phyloP scores from a whole-genome alignment of 148 eudicot genomes.

The Polygonum maritimum region DNA sequence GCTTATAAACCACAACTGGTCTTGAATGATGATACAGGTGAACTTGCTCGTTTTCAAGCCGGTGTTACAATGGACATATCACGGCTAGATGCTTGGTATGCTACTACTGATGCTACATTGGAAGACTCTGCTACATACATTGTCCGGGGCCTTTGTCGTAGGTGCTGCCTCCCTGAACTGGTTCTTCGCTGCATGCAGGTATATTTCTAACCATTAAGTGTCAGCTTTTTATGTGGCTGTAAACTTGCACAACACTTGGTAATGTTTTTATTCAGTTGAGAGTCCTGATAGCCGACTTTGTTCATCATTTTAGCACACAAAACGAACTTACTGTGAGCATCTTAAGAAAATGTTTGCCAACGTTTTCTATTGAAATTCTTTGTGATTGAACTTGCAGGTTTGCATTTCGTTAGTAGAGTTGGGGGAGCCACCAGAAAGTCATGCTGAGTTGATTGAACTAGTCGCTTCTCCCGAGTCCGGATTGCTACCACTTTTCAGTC shows the following conservation, averaged over 20 bases:
- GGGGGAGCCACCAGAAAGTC: slow-evolving; percentile 49
- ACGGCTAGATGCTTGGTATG: slow-evolving; percentile 84
- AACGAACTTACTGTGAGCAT: background rate
- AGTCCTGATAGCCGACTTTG: background rate
- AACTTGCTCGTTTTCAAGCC: slow-evolving; percentile 82
- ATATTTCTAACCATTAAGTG: background rate
- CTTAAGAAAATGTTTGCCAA: background rate
- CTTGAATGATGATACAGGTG: slow-evolving; percentile 38
- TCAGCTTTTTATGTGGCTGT: background rate
- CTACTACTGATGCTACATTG: slow-evolving; percentile 40
- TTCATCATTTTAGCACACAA: background rate
- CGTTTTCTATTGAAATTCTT: background rate
- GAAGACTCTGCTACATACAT: slow-evolving; percentile 79
- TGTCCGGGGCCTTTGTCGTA: slow-evolving; percentile 76
- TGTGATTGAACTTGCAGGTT: slow-evolving; percentile 33
- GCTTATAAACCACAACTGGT: background rate
- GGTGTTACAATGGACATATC: slow-evolving; percentile 97
- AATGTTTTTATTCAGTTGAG: background rate
- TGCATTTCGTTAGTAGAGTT: slow-evolving; percentile 72
- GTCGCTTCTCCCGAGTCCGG: slow-evolving; percentile 71
- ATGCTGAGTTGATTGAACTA: slow-evolving; percentile 68
- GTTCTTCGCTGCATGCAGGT: slow-evolving; percentile 94
- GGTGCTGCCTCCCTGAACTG: slow-evolving; percentile 90
- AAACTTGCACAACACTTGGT: background rate
- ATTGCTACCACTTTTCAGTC: slow-evolving; percentile 66